These are phyloP conservation scores for Penicillium sp. DNA, from an alignment of 2,329 filamentous ascomycete species.

Conservation along the genomic window DNA sequence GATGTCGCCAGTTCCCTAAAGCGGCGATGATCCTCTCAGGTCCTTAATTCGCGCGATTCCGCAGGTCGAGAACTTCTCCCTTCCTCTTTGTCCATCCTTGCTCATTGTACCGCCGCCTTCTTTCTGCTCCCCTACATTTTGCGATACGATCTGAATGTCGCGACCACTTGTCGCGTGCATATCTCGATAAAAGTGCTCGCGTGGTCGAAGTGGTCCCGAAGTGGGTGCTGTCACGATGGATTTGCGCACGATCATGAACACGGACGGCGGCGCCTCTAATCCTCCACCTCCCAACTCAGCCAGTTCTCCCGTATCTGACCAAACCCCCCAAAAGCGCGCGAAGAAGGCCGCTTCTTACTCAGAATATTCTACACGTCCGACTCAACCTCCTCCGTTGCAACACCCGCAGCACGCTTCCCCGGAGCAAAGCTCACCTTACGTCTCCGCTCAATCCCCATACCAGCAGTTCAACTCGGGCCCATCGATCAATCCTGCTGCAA, in stretches of 20 bases:
- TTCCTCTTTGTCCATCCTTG: conserved; percentile 21
- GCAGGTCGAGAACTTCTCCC: conserved; percentile 24
- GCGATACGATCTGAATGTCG: conserved; percentile 21
- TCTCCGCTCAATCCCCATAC: conserved; percentile 42
- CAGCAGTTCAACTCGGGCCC: conserved; percentile 38
- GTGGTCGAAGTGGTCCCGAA: conserved; percentile 18
- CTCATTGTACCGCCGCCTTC: conserved; percentile 15
- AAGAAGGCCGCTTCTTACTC: conserved; percentile 27
- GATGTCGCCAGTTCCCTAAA: conserved; percentile 19
- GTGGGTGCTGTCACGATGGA: conserved; percentile 45
- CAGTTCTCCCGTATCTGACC: conserved; percentile 23
- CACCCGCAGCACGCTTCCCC: conserved; percentile 48
- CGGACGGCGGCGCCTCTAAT: conserved; percentile 37
- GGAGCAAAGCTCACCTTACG: conserved; percentile 41
- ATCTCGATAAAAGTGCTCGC: conserved; percentile 19
- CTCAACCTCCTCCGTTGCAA: conserved; percentile 46
- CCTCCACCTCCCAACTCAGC: conserved; percentile 31
- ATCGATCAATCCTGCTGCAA: conserved; percentile 30
- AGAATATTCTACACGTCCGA: conserved; percentile 32
- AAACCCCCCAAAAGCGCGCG: conserved; percentile 31
- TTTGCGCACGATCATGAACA: conserved; percentile 55
- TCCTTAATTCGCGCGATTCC: conserved; percentile 24
- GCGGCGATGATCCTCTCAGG: conserved; percentile 25
- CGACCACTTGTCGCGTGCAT: conserved; percentile 15
- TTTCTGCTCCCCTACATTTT: conserved; percentile 8